phyloP scores from a whole-genome alignment of 805 yeast genomes.

The Metschnikowia picachoensis region DNA sequence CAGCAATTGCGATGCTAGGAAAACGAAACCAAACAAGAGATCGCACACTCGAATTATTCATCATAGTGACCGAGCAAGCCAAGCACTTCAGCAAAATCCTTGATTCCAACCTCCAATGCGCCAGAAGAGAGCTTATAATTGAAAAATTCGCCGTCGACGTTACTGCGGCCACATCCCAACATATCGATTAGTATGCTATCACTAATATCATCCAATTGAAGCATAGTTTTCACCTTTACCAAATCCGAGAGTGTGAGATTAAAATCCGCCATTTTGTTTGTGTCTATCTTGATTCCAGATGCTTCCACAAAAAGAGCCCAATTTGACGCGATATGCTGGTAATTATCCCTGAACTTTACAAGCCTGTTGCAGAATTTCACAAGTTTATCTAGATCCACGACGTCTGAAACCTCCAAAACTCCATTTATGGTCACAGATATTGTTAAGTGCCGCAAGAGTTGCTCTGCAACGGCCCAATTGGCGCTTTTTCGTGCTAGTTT shows the following conservation, averaged over 20 bases:
- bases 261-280: not conserved
- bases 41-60: not conserved
- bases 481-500: constrained; percentile 8
- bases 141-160: constrained; percentile 24
- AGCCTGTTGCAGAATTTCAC: constrained; percentile 25
- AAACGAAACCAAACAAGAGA: too few species aligned
- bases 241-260: constrained; percentile 19
- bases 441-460: constrained; percentile 28
- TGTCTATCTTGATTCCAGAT: constrained; percentile 16
- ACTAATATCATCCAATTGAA: constrained; percentile 30
- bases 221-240: constrained; percentile 24
- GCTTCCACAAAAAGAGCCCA: constrained; percentile 35
- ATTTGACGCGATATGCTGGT: constrained; percentile 23
- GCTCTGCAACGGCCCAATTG: constrained; percentile 25
- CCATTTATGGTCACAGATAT: constrained; percentile 19
- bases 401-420: constrained; percentile 29
- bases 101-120: constrained; percentile 30
- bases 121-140: constrained; percentile 27
- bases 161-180: constrained; percentile 34
- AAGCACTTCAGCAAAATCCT: constrained; percentile 41
- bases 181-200: constrained; percentile 39
- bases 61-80: constrained; percentile 39
- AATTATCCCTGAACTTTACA: constrained; percentile 32
- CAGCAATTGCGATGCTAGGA: too few species aligned
- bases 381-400: constrained; percentile 40